Conservation (phyloP, 169 alveolate species). For the Amoebophrya sp. region DNA sequence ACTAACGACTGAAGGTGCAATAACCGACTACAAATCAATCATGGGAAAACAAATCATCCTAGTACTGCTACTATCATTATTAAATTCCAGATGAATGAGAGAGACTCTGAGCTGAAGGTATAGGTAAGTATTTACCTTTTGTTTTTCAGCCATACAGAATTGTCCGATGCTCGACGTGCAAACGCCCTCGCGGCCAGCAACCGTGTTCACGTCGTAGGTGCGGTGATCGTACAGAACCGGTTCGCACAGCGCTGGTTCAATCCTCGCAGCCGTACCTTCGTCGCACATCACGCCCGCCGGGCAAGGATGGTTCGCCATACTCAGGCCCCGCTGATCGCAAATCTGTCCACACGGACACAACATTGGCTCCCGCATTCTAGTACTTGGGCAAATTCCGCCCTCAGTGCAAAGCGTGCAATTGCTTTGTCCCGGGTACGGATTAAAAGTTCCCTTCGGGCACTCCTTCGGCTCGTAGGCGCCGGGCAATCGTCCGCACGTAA, state of each 20-base stretch:
- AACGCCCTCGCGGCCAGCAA: background rate
- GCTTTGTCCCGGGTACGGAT: constrained; percentile 49
- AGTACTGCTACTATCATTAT: no score
- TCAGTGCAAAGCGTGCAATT: constrained; percentile 50
- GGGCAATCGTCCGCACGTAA: constrained; percentile 36
- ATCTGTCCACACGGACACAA: constrained; percentile 48
- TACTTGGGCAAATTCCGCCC: constrained; percentile 45
- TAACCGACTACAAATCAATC: no score
- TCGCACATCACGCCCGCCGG: constrained; percentile 51
- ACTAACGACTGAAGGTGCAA: no score
- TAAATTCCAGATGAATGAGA: no score
- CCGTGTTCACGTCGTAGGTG: background rate
- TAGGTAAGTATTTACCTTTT: no score
- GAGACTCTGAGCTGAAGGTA: no score
- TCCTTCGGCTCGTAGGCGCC: constrained; percentile 19
- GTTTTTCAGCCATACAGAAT: no score
- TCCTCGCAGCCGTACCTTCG: constrained; percentile 16
- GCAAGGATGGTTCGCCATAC: constrained; percentile 39
- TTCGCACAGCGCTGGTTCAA: constrained; percentile 25
- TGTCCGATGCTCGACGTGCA: background rate
- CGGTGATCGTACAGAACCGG: background rate
- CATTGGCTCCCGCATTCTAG: constrained; percentile 43
- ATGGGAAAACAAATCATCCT: no score
- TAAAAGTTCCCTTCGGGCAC: constrained; percentile 42
- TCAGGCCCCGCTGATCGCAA: constrained; percentile 42